phyloP scores from a whole-genome alignment of 768 basidiomycete genomes.

The Flagelloscypha sp. region DNA sequence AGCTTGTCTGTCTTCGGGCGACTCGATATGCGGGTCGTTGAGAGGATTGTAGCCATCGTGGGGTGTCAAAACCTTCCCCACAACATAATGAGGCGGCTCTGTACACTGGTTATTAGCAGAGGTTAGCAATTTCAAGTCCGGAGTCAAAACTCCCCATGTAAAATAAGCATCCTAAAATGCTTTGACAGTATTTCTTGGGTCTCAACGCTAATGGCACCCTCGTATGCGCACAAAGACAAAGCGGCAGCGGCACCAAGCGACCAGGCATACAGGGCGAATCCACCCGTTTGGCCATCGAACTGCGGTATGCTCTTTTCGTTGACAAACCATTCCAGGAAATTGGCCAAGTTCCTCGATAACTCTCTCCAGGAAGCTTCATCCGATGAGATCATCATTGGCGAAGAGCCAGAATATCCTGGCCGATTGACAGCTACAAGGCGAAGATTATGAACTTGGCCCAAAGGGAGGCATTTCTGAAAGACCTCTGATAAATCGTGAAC shows the following conservation, averaged over 20 bases:
- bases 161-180: slow-evolving; percentile 22
- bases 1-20: slow-evolving; percentile 15
- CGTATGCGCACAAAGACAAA: slow-evolving; percentile 22
- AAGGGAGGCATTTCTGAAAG: slow-evolving; percentile 14
- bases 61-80: slow-evolving; percentile 20
- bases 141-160: slow-evolving; percentile 25
- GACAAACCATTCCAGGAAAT: slow-evolving; percentile 22
- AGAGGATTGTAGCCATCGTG: slow-evolving; percentile 16
- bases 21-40: slow-evolving; percentile 14
- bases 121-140: neutral
- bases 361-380: slow-evolving; percentile 19
- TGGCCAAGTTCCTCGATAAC: slow-evolving; percentile 17
- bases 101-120: neutral
- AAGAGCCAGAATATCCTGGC: slow-evolving; percentile 27
- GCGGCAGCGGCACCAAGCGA: slow-evolving; percentile 24
- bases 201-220: slow-evolving; percentile 13
- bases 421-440: slow-evolving; percentile 23
- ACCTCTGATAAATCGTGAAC: slow-evolving; percentile 5
- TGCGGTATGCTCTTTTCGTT: slow-evolving; percentile 19
- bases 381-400: slow-evolving; percentile 23
- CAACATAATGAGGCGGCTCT: slow-evolving; percentile 25
- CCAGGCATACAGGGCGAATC: slow-evolving; percentile 32
- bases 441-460: slow-evolving; percentile 16
- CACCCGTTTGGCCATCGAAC: slow-evolving; percentile 22
- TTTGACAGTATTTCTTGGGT: slow-evolving; percentile 18